Evolutionary conservation across 164 flowering plant genomes (phyloP).

Genomic region (Protea cynaroides): DNA sequence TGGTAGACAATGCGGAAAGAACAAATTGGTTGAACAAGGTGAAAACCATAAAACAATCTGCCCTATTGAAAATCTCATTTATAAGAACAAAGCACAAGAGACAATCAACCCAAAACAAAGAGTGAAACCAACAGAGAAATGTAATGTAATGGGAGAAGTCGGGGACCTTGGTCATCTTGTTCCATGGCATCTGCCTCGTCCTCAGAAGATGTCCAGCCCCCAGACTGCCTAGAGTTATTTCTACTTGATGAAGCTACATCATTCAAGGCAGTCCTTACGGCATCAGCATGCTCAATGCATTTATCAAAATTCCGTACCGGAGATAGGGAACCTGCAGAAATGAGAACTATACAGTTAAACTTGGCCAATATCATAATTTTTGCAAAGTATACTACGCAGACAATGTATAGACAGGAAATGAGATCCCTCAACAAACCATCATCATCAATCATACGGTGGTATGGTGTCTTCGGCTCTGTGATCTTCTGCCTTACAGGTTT

Average conservation of each 20-base stretch:
- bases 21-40: not conserved
- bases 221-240: slow-evolving; percentile 17
- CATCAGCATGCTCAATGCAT: slow-evolving; percentile 58
- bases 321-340: slow-evolving; percentile 57
- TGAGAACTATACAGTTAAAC: slow-evolving; percentile 4
- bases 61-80: not conserved
- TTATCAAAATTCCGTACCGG: slow-evolving; percentile 51
- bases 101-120: not conserved
- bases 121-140: not conserved
- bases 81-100: not conserved
- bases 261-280: slow-evolving; percentile 59
- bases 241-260: slow-evolving; percentile 75
- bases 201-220: slow-evolving; percentile 92
- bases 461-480: slow-evolving; percentile 99
- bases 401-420: not conserved
- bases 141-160: not conserved
- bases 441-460: slow-evolving; percentile 84
- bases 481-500: slow-evolving; percentile 99
- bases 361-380: not conserved
- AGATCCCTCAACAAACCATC: slow-evolving; percentile 36
- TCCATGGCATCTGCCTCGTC: slow-evolving; percentile 91
- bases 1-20: too few relatives aligned
- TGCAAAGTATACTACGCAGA: not conserved
- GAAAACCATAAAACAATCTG: not conserved
- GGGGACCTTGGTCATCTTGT: slow-evolving; percentile 60